phyloP scores from a whole-genome alignment of 805 yeast species.

The Kodamaea fukazawae region DNA sequence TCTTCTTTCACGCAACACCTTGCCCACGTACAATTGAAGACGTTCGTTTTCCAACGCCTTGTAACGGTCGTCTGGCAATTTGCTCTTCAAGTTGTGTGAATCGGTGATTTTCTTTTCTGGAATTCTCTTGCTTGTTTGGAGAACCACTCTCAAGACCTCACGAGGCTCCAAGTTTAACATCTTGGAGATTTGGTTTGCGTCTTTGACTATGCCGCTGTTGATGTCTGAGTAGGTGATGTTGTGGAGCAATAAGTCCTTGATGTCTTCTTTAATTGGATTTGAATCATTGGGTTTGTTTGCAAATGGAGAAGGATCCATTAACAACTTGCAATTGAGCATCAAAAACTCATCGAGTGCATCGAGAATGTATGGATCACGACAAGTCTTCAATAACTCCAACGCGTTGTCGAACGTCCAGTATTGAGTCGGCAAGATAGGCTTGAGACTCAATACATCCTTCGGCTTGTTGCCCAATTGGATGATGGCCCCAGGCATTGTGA shows the following conservation, averaged over 20 bases:
- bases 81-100: conserved; percentile 25
- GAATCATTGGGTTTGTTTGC: background rate
- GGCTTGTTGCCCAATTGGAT: conserved; percentile 8
- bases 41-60: conserved; percentile 27
- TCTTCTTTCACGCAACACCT: conserved; percentile 52
- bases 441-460: conserved; percentile 18
- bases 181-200: conserved; percentile 40
- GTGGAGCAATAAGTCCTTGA: conserved; percentile 38
- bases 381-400: conserved; percentile 27
- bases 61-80: conserved; percentile 37
- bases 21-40: conserved; percentile 32
- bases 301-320: conserved; percentile 35
- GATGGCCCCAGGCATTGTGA: conserved; percentile 8
- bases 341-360: conserved; percentile 43
- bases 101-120: conserved; percentile 30
- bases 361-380: conserved; percentile 28
- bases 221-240: conserved; percentile 37
- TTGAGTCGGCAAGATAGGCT: conserved; percentile 34
- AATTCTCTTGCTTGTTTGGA: conserved; percentile 36
- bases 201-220: conserved; percentile 30
- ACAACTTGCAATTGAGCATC: conserved; percentile 27
- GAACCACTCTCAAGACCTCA: conserved; percentile 50
- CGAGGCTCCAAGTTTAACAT: conserved; percentile 37
- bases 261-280: conserved; percentile 5
- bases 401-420: conserved; percentile 43